Evolutionary conservation across 768 basidiomycete genomes (phyloP).

Genomic region (Epithele typhae): DNA sequence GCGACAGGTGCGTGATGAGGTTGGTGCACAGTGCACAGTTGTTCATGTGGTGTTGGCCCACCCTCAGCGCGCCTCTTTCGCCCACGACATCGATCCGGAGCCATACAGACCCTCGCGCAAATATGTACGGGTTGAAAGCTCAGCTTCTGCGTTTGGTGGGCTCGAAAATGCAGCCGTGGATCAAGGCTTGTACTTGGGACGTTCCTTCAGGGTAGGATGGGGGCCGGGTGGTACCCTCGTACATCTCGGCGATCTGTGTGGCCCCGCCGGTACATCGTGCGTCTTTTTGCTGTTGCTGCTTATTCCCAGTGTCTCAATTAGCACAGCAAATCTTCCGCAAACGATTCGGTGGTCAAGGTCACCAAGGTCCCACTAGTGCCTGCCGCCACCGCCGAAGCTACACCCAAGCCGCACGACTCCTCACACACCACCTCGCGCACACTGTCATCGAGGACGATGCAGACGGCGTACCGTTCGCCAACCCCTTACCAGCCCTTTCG

Average conservation of each 20-base stretch:
- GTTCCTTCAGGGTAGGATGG: slow-evolving; percentile 90
- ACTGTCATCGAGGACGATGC: slow-evolving; percentile 71
- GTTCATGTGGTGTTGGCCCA: slow-evolving; percentile 1
- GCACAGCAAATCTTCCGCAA: slow-evolving; percentile 55
- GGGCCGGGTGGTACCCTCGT: slow-evolving; percentile 75
- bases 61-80: slow-evolving; percentile 73
- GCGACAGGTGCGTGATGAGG: slow-evolving; percentile 47
- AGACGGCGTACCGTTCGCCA: slow-evolving; percentile 64
- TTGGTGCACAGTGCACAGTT: background rate
- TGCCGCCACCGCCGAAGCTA: slow-evolving; percentile 27
- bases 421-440: slow-evolving; percentile 73
- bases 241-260: slow-evolving; percentile 72
- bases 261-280: slow-evolving; percentile 49
- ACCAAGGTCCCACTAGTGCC: slow-evolving; percentile 43
- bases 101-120: slow-evolving; percentile 74
- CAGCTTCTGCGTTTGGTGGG: slow-evolving; percentile 60
- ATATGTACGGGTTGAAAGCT: slow-evolving; percentile 68
- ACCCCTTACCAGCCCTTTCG: slow-evolving; percentile 56
- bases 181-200: slow-evolving; percentile 80
- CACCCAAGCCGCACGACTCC: slow-evolving; percentile 52
- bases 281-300: slow-evolving; percentile 24
- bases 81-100: slow-evolving; percentile 62
- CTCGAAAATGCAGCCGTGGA: slow-evolving; percentile 68
- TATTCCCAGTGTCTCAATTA: slow-evolving; percentile 5
- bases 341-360: slow-evolving; percentile 55